phyloP scores from a whole-genome alignment of 208 protist species.

The Wallacemonas sp. region DNA sequence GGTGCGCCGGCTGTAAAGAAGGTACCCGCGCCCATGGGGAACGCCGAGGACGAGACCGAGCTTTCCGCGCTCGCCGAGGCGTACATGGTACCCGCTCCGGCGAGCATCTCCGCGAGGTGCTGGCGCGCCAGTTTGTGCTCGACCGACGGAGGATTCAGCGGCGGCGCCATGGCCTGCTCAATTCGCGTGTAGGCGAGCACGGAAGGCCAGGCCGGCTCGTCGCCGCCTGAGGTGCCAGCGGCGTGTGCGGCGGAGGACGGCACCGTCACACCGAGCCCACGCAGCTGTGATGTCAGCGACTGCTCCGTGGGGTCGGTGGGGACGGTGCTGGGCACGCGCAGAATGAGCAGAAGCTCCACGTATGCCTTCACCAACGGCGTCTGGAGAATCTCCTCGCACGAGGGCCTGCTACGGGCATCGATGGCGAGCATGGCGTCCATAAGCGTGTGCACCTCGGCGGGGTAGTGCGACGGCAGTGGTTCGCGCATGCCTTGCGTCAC shows the following conservation, averaged over 20 bases:
- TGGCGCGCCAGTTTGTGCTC: conserved; percentile 30
- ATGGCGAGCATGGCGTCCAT: conserved; percentile 65
- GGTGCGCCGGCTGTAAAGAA: conserved; percentile 14
- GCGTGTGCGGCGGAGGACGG: not conserved
- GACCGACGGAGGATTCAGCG: conserved; percentile 39
- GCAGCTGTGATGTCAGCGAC: conserved; percentile 33
- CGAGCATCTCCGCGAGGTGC: conserved; percentile 10
- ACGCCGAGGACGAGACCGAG: conserved; percentile 15
- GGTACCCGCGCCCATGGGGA: conserved; percentile 7
- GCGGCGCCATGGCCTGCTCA: conserved; percentile 13
- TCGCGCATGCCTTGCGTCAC: conserved; percentile 67
- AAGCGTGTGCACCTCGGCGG: conserved; percentile 38
- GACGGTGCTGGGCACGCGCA: conserved; percentile 25
- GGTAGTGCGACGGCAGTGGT: conserved; percentile 72
- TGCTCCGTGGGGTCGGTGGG: conserved; percentile 26
- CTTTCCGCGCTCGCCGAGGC: conserved; percentile 12
- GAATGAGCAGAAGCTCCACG: conserved; percentile 28
- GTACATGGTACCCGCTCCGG: conserved; percentile 16
- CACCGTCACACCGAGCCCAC: conserved; percentile 13
- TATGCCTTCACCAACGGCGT: conserved; percentile 49
- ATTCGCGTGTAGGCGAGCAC: conserved; percentile 30
- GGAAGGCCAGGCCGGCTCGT: not conserved
- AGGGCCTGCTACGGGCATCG: conserved; percentile 47
- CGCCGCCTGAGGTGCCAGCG: not conserved
- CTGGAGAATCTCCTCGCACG: conserved; percentile 64